A percentile compares a stretch with the other conserved stretches of the same genome.
Evolutionary conservation across 1,284 basidiomycete genomes (phyloP).

Genomic region (Tilletiaria anomala): DNA sequence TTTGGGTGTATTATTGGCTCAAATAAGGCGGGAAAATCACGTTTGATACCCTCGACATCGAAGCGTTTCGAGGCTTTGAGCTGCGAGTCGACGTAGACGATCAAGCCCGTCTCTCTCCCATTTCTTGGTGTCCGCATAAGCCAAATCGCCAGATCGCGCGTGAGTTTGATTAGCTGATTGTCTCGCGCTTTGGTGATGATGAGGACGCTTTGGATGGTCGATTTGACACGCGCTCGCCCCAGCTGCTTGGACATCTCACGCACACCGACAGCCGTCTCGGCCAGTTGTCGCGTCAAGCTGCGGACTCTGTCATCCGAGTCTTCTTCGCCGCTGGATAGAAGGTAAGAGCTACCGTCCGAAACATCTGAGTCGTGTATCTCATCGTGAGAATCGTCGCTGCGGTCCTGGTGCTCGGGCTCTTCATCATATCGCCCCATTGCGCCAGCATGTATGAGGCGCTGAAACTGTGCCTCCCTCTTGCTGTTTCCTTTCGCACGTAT

Average conservation of each 20-base stretch:
- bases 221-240: slow-evolving; percentile 77
- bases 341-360: slow-evolving; percentile 41
- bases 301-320: slow-evolving; percentile 49
- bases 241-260: slow-evolving; percentile 98
- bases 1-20: slow-evolving; percentile 51
- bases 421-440: no score
- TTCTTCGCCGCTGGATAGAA: slow-evolving; percentile 47
- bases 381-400: no score
- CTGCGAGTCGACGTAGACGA: slow-evolving; percentile 76
- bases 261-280: slow-evolving; percentile 90
- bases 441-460: no score
- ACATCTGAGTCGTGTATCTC: no score
- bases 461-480: no score
- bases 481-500: no score
- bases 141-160: slow-evolving; percentile 64
- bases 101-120: not conserved
- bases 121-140: slow-evolving; percentile 18
- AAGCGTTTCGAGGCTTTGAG: slow-evolving; percentile 82
- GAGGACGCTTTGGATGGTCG: slow-evolving; percentile 78
- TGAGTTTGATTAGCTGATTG: slow-evolving; percentile 87
- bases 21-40: slow-evolving; percentile 78
- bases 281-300: slow-evolving; percentile 69
- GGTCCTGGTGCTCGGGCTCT: no score
- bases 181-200: slow-evolving; percentile 97
- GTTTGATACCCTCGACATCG: slow-evolving; percentile 73